phyloP scores from a whole-genome alignment of 164 flowering plant genomes.

The Liquidambar formosana region DNA sequence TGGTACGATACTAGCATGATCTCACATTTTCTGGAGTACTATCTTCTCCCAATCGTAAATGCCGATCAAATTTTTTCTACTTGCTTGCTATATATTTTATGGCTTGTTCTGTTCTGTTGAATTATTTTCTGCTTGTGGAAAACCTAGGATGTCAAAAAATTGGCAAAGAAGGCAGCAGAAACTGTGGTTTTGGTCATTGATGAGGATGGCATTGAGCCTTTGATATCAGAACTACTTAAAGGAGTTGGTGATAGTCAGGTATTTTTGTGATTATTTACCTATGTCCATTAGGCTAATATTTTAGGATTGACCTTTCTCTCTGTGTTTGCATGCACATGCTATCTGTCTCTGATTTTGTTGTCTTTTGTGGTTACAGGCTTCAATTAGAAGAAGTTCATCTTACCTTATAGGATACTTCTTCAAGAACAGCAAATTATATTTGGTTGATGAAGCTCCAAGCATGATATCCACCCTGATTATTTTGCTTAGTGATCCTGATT shows the following conservation, averaged over 20 bases:
- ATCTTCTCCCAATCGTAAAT: not conserved
- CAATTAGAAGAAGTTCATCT: slow-evolving; percentile 67
- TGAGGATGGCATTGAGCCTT: slow-evolving; percentile 85
- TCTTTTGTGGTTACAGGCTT: slow-evolving; percentile 52
- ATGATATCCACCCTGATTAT: slow-evolving; percentile 84
- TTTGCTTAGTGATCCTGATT: slow-evolving; percentile 88
- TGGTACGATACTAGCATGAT: slow-evolving; percentile 40
- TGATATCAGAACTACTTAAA: slow-evolving; percentile 84
- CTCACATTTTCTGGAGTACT: not conserved
- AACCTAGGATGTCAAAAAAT: slow-evolving; percentile 66
- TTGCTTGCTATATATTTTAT: not conserved
- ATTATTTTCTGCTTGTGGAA: slow-evolving; percentile 3
- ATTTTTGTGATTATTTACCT: slow-evolving; percentile 3
- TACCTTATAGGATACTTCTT: slow-evolving; percentile 89
- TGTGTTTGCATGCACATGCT: not conserved
- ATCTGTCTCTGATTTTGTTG: slow-evolving; percentile 1
- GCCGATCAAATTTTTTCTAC: not conserved
- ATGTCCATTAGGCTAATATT: not conserved
- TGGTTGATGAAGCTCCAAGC: slow-evolving; percentile 95
- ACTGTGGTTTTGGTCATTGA: slow-evolving; percentile 93
- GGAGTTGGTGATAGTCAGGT: slow-evolving; percentile 85
- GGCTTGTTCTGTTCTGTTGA: not conserved
- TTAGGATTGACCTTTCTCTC: not conserved
- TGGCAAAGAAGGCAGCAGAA: slow-evolving; percentile 96
- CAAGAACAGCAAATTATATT: slow-evolving; percentile 85